Base-by-base conservation (phyloP, 208 protist species). In the Trypanosoma mega region DNA sequence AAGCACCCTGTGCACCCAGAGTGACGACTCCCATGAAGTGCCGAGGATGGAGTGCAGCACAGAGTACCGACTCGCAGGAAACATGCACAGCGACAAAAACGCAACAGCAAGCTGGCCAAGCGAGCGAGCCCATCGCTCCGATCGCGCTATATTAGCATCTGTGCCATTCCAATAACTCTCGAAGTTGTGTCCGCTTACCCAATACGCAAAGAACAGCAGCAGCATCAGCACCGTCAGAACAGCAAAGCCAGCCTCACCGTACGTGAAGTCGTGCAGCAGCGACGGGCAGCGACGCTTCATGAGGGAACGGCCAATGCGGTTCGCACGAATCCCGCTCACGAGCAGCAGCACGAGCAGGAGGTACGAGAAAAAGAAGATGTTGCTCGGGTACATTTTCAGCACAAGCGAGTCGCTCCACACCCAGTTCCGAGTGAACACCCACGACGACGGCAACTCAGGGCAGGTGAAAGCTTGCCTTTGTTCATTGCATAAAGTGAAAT, bases 111-210 rank as follows among this genome's bases (percentile, higher is more conserved):
- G 50, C 68, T 90, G 82, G 8, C 82, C 82, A 24, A 82, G 14
- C 7, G 63, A 66, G 24, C 78, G 82, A 6, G 41, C 75, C 70
- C 69, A 82, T 1, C 62, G 56, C 48, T 88, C 81, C 3, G 65
- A 29, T 11, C 41, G 20, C 7, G 54, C 12, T 9, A 73, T 69
- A 3, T 46, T 57, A 16, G n/a, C 29, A 2, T 16, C 45, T 1
- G 44, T 24, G 20, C 48, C 62, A 8, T 5, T 67, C 12, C n/a
- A 62, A 1, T 21, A 36, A 7, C 5, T 45, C 27, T 82, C 76
- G 70, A 68, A 88, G 69, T 85, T 88, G 71, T 88, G 81, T 43
- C 76, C 77, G 23, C 64, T 74, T 11, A 85, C 11, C 81, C 81
- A 88, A 63, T 88, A 88, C 47, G 80, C 46, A 57, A 68, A 72